phyloP scores from a whole-genome alignment of 2,329 filamentous ascomycete genomes.

The Fusarium gaditjirri region DNA sequence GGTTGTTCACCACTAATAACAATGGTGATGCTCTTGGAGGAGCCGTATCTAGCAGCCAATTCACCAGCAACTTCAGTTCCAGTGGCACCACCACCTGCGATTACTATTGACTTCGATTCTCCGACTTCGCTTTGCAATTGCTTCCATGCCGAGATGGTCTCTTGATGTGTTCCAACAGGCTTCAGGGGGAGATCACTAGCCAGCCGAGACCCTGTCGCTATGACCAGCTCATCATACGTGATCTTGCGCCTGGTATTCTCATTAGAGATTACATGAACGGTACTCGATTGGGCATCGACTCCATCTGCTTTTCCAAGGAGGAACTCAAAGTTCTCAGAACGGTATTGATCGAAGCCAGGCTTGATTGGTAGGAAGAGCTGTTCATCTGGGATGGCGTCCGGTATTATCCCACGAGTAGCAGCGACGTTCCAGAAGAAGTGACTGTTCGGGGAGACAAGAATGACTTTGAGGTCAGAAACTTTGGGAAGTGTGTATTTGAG shows the following conservation, averaged over 20 bases:
- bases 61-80: slow-evolving; percentile 54
- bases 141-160: slow-evolving; percentile 52
- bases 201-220: slow-evolving; percentile 63
- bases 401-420: slow-evolving; percentile 64
- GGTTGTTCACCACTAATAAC: slow-evolving; percentile 37
- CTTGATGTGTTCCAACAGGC: slow-evolving; percentile 56
- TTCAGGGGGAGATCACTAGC: slow-evolving; percentile 59
- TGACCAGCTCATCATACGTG: slow-evolving; percentile 62
- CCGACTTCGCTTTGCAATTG: slow-evolving; percentile 41
- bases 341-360: slow-evolving; percentile 58
- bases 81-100: slow-evolving; percentile 53
- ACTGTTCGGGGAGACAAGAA: slow-evolving; percentile 64
- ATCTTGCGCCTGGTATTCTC: slow-evolving; percentile 48
- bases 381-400: slow-evolving; percentile 58
- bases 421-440: slow-evolving; percentile 68
- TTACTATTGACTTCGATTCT: slow-evolving; percentile 47
- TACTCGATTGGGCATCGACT: slow-evolving; percentile 49
- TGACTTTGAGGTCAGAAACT: slow-evolving; percentile 58
- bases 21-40: slow-evolving; percentile 44
- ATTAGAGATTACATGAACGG: slow-evolving; percentile 51
- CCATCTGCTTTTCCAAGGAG: slow-evolving; percentile 58
- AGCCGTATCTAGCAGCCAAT: slow-evolving; percentile 47
- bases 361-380: slow-evolving; percentile 59
- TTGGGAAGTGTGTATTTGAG: slow-evolving; percentile 60
- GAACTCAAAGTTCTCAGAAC: slow-evolving; percentile 58